Evolutionary conservation across 1,284 basidiomycete genomes (phyloP).

Genomic region (Mycena citricolor): DNA sequence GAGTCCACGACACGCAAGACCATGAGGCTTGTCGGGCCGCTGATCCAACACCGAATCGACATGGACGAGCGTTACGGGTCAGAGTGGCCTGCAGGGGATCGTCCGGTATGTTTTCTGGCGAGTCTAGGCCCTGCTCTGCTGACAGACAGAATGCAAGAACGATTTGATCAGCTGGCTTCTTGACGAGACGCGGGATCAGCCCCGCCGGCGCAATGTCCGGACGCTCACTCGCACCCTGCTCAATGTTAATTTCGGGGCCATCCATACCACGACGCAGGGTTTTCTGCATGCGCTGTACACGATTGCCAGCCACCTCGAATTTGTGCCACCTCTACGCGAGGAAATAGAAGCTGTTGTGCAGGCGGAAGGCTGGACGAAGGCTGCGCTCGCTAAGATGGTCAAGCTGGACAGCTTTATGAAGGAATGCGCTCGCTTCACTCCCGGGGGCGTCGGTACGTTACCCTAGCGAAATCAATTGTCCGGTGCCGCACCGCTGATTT

Average conservation of each 20-base stretch:
- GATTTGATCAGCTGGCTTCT: constrained; percentile 39
- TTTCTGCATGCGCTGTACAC: constrained; percentile 38
- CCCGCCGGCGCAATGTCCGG: constrained; percentile 27
- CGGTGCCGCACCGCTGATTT: not conserved
- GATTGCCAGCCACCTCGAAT: constrained; percentile 39
- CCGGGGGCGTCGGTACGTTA: constrained; percentile 31
- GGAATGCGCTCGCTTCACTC: constrained; percentile 38
- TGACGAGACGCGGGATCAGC: constrained; percentile 27
- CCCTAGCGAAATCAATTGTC: not conserved
- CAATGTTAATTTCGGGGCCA: constrained; percentile 38
- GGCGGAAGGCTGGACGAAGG: constrained; percentile 34
- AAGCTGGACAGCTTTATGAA: constrained; percentile 44
- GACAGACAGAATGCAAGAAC: constrained; percentile 27
- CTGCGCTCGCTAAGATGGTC: constrained; percentile 33
- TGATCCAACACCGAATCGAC: constrained; percentile 40
- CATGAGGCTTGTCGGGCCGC: constrained; percentile 34
- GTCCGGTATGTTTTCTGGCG: constrained; percentile 35
- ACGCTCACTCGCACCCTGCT: constrained; percentile 37
- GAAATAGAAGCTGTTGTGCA: constrained; percentile 36
- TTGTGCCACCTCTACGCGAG: constrained; percentile 36
- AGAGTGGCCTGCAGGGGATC: constrained; percentile 41
- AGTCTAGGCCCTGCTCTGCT: not conserved
- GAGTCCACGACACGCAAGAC: constrained; percentile 21
- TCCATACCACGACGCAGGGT: constrained; percentile 28
- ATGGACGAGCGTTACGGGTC: constrained; percentile 37